A percentile compares a stretch with the other conserved stretches of the same genome.
Conservation (phyloP, 2,329 filamentous ascomycete species). For the Aspergillus luchuensis region DNA sequence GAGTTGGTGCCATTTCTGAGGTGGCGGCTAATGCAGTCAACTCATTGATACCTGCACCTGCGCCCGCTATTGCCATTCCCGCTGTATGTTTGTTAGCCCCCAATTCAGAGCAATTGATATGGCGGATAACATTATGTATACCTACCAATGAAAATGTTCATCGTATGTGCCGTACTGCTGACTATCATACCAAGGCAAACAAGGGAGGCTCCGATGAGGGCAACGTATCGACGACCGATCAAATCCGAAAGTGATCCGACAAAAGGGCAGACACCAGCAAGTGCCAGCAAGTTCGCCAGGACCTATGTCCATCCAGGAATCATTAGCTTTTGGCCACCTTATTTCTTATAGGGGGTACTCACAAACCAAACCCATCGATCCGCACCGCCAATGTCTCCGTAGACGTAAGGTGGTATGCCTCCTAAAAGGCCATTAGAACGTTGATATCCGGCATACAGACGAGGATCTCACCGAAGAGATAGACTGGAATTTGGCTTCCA, state of each 20-base stretch:
- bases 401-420: conserved; percentile 58
- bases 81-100: conserved; percentile 33
- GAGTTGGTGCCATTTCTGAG: conserved; percentile 67
- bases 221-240: conserved; percentile 63
- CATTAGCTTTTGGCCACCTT: not conserved
- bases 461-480: conserved; percentile 47
- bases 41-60: conserved; percentile 68
- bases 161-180: conserved; percentile 58
- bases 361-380: conserved; percentile 65
- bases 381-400: conserved; percentile 61
- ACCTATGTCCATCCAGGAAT: conserved; percentile 34
- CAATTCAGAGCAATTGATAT: not conserved
- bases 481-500: conserved; percentile 62
- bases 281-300: conserved; percentile 55
- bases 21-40: conserved; percentile 68
- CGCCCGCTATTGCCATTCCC: conserved; percentile 62
- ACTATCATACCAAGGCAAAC: conserved; percentile 63
- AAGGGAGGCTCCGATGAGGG: conserved; percentile 55
- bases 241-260: conserved; percentile 68
- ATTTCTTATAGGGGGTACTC: conserved; percentile 16
- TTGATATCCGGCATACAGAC: not conserved
- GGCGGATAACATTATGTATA: conserved; percentile 25
- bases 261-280: conserved; percentile 62
- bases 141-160: conserved; percentile 64
- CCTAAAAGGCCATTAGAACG: conserved; percentile 27